Evolutionary conservation across 2,329 filamentous ascomycete species (phyloP), one percentile per base, ranked within the genome.

Genomic region (Plenodomus biglobosus): DNA sequence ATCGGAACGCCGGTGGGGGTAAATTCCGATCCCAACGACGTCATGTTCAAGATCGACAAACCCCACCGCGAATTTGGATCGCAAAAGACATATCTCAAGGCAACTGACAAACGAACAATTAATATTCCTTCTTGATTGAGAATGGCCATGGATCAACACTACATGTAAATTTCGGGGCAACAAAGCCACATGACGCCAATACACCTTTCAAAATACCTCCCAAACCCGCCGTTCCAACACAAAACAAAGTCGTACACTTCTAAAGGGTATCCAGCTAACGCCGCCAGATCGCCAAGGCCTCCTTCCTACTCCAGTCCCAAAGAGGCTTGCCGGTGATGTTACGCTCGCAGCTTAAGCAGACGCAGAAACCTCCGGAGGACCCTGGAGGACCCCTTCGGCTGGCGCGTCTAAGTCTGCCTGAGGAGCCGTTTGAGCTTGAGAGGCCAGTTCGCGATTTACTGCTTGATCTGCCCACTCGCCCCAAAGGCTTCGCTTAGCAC

Each of bases 401-500:
- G 55, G 58, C 11, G 52, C 55, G 21, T 60, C 56, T 3, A 40
- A 30, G 30, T 58, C 63, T 27, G 48, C 43, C 24, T 58, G 57
- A 18, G 62, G 50, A 8, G 52, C 47, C 38, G 54, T 49, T 43
- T 60, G 58, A 17, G 56, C 42, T 38, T 64, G 56, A 19, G 61
- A 59, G 36, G 63, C 56, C 42, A 65, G 30, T 39, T 62, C 59
- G 35, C 62, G 61, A 38, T 64, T 66, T 1, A 62, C 64, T 47
- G 61, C 57, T 39, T 78, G 79, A 78, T 97, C 94, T 0, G 94
- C 94, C 94, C 94, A 99, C 32, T 87, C 85, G 43, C 92, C 94
- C 92, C 94, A 99, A 2, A 99, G 85, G n/a, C 90, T 92, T 61
- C 90, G 84, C 82, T 99, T 99, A 50, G 88, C 91, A 58, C 90